These are phyloP conservation scores for Phlebiopsis gigantea DNA, from an alignment of 768 basidiomycete genomes.

Conservation along the genomic window DNA sequence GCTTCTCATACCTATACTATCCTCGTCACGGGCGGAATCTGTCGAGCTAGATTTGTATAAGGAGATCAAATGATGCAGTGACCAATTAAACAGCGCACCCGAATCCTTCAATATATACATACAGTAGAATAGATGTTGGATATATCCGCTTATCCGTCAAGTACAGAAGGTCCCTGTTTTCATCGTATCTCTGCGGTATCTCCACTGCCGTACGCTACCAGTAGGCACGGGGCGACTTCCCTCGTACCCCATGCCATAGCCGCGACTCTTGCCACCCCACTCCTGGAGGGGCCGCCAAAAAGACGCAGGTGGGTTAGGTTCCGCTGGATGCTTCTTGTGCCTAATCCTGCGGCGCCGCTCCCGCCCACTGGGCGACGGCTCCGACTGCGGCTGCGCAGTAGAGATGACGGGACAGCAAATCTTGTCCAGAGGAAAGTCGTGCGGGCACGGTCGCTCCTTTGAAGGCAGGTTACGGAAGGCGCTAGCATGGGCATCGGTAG, in stretches of 20 bases:
- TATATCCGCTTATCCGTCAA: background rate
- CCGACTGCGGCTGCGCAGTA: background rate
- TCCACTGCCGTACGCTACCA: constrained; percentile 12
- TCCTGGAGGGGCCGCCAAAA: constrained; percentile 25
- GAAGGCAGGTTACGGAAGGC: background rate
- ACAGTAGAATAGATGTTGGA: background rate
- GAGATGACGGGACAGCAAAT: constrained; percentile 16
- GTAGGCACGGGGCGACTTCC: constrained; percentile 22
- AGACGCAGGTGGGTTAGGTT: constrained; percentile 14
- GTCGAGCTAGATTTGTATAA: background rate
- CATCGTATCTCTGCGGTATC: constrained; percentile 22
- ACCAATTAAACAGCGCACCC: background rate
- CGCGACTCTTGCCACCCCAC: constrained; percentile 24
- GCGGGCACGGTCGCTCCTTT: constrained; percentile 17
- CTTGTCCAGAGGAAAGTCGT: constrained; percentile 12
- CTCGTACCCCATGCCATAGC: constrained; percentile 28
- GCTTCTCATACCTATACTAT: too few relatives aligned
- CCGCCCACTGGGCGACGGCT: background rate
- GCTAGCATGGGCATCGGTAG: background rate
- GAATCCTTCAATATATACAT: background rate
- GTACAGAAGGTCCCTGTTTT: constrained; percentile 13
- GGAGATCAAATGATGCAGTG: background rate
- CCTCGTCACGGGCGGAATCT: background rate
- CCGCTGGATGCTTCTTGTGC: constrained; percentile 5
- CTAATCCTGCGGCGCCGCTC: background rate